Evolutionary conservation across 345 rosid genomes (phyloP), one percentile per base, ranked within the genome.

Genomic region (Rubroshorea leprosula): DNA sequence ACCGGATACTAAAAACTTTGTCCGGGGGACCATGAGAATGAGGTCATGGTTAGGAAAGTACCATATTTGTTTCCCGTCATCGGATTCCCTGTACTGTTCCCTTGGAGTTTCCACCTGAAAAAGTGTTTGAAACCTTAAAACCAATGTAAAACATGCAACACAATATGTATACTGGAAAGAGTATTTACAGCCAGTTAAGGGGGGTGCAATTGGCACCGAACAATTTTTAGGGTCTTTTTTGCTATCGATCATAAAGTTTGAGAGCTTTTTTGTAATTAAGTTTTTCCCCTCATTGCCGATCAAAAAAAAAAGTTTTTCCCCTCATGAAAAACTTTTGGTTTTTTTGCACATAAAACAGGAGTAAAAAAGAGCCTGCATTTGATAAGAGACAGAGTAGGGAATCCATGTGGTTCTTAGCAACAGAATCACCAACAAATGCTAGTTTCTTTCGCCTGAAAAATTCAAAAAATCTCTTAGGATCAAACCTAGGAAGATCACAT

Each of bases 341-440:
- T 27, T 27, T 3, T 3, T 27, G 4, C 4, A 27, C 31, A 27
- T 4, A 27, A 27, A 27, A 27, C 8, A 3, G 8, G 4, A 27
- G 8, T 27, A 27, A 8, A 35, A 35, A 35, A 2, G 12, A 35
- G 12, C 29, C 1, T 50, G 89, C 97, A 90, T 70, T 69, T 15
- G 96, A 89, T 60, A 92, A 65, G 54, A 89, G 84, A 56, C 97
- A 92, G 5, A 86, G 81, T 18, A 92, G 89, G 2, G 96, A 92
- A 53, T 89, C 95, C 80, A 89, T 66, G 23, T 92, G 97, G 72
- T 92, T 92, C 54, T 89, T 77, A 5, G 97, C 89, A 16, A 92
- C 97, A 8, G 94, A 89, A 55, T 89, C 99, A 44, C 99, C 99
- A 17, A 85, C 50, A 41, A 89, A 92, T 21, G 74, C 90, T 77